Percentiles rank a stretch among this genome's conserved stretches.
phyloP scores from a whole-genome alignment of 139 green algal genomes.

The Chlorella vulgaris region DNA sequence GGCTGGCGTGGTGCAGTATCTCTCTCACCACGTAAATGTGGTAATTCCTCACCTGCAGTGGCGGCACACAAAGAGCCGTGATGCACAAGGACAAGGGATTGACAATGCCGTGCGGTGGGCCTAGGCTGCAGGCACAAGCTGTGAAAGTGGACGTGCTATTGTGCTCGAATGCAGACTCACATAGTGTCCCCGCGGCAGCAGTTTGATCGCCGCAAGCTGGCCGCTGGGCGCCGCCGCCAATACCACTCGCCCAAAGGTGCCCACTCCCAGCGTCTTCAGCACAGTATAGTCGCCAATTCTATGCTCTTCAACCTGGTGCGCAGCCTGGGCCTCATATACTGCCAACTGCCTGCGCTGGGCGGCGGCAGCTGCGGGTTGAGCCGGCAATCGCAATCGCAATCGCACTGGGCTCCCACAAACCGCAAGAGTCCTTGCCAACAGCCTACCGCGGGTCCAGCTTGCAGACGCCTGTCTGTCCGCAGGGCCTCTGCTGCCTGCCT shows the following conservation, averaged over 20 bases:
- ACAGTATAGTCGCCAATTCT: background rate
- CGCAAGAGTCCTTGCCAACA: too few species aligned
- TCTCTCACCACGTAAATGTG: constrained; percentile 52
- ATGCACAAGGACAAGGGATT: too few species aligned
- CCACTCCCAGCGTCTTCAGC: background rate
- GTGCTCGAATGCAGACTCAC: background rate
- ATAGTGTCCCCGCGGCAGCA: background rate
- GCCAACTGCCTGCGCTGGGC: background rate
- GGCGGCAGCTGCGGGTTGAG: background rate
- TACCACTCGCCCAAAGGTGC: constrained; percentile 14
- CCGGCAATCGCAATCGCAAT: too few species aligned
- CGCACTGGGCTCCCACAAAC: too few species aligned
- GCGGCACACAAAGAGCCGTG: background rate
- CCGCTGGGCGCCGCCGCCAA: background rate
- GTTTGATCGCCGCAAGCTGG: background rate
- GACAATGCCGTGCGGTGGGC: too few species aligned
- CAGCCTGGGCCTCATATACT: background rate
- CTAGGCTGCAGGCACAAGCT: background rate
- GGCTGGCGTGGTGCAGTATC: constrained; percentile 57
- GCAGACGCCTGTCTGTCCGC: background rate
- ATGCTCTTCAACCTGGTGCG: background rate
- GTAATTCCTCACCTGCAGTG: constrained; percentile 20
- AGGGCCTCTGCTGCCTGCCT: background rate
- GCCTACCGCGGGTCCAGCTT: background rate
- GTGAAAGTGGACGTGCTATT: background rate